These are phyloP conservation scores for Parmelia sp. DNA, from an alignment of 495 filamentous ascomycete genomes.

Conservation along the genomic window DNA sequence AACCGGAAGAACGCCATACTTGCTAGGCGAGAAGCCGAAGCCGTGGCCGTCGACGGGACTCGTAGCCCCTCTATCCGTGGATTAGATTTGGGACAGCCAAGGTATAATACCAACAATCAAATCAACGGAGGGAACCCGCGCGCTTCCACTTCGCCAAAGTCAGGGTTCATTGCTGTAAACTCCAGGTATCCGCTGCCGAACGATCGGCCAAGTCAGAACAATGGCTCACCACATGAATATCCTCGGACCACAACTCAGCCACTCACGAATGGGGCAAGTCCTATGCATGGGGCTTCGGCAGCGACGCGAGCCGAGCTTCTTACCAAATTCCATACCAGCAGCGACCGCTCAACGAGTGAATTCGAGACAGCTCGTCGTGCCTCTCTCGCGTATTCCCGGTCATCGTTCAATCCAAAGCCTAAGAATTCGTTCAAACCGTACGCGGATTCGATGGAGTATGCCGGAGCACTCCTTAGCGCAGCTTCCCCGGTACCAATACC, in stretches of 20 bases:
- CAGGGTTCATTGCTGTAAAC: conserved; percentile 57
- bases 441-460: conserved; percentile 31
- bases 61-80: conserved; percentile 30
- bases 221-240: conserved; percentile 32
- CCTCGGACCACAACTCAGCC: conserved; percentile 35
- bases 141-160: conserved; percentile 39
- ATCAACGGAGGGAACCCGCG: conserved; percentile 22
- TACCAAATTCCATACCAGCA: conserved; percentile 53
- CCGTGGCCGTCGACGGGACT: conserved; percentile 29
- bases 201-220: conserved; percentile 32
- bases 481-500: conserved; percentile 45
- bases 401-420: conserved; percentile 16
- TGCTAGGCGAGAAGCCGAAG: conserved; percentile 50
- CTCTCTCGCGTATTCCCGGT: conserved; percentile 14
- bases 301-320: conserved; percentile 48
- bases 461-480: conserved; percentile 31
- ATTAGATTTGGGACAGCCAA: conserved; percentile 25
- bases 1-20: conserved; percentile 67
- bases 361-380: conserved; percentile 22
- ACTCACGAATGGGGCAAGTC: conserved; percentile 42
- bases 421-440: conserved; percentile 20
- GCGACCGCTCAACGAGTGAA: conserved; percentile 40
- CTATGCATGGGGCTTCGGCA: conserved; percentile 48
- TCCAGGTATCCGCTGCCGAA: conserved; percentile 24
- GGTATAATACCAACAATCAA: conserved; percentile 12